A percentile compares a stretch with the other conserved stretches of the same genome.
Conservation (phyloP, 169 alveolate species). For the Theileria equi region DNA sequence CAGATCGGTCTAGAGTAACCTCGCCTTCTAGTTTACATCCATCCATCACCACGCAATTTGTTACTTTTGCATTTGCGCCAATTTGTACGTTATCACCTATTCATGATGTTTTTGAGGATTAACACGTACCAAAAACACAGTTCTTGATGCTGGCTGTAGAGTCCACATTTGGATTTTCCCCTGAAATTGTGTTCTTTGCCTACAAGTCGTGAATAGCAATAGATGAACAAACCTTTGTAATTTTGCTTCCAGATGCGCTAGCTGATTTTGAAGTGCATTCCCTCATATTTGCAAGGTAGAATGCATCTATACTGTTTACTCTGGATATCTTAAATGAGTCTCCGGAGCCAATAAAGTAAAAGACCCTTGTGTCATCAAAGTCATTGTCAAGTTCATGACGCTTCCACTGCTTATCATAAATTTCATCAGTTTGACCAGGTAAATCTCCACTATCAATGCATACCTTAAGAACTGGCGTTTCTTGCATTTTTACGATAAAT, state of each 20-base stretch:
- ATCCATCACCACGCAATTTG: slow-evolving; percentile 69
- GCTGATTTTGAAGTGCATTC: background rate
- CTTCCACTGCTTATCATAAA: background rate
- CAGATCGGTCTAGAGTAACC: slow-evolving; percentile 55
- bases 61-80: slow-evolving; percentile 47
- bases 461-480: slow-evolving; percentile 12
- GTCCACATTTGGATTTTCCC: background rate
- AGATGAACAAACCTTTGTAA: slow-evolving; percentile 33
- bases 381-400: slow-evolving; percentile 1
- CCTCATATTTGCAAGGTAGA: slow-evolving; percentile 41
- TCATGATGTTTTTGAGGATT: background rate
- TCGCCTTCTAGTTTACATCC: slow-evolving; percentile 53
- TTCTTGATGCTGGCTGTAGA: slow-evolving; percentile 10
- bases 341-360: slow-evolving; percentile 35
- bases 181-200: slow-evolving; percentile 4
- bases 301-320: slow-evolving; percentile 53
- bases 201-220: background rate
- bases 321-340: slow-evolving; percentile 29
- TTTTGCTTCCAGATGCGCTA: background rate
- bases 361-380: slow-evolving; percentile 7
- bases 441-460: background rate
- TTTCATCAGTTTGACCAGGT: background rate
- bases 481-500: slow-evolving; percentile 39
- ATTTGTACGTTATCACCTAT: slow-evolving; percentile 66
- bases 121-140: slow-evolving; percentile 37